Percentiles rank a stretch among this genome's conserved stretches.
These are phyloP conservation scores for Nemania sp. DNA, from an alignment of 2,329 filamentous ascomycete species.

Conservation along the genomic window DNA sequence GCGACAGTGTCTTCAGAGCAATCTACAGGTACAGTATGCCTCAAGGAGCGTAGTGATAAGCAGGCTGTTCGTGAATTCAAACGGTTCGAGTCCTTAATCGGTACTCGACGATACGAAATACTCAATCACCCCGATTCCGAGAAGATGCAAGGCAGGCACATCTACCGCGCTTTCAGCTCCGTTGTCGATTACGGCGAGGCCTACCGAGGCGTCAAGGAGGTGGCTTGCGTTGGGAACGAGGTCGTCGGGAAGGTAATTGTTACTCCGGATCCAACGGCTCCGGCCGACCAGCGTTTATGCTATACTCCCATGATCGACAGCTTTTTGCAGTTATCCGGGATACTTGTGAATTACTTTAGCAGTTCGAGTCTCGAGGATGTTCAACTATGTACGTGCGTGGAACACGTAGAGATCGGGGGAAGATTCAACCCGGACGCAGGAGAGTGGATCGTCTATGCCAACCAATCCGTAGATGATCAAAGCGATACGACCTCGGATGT, in stretches of 20 bases:
- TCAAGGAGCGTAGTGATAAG: conserved; percentile 23
- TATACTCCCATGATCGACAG: conserved; percentile 28
- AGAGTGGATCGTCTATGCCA: conserved; percentile 25
- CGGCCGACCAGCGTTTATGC: conserved; percentile 23
- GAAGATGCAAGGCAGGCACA: conserved; percentile 39
- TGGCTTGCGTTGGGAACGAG: conserved; percentile 29
- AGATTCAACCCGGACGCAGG: conserved; percentile 26
- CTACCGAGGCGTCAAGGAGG: conserved; percentile 34
- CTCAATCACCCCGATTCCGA: conserved; percentile 33
- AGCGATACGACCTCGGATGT: conserved; percentile 15
- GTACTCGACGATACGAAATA: conserved; percentile 30
- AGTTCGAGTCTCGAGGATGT: conserved; percentile 30
- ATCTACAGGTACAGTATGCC: conserved; percentile 16
- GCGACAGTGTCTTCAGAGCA: conserved; percentile 10
- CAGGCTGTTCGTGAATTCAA: conserved; percentile 32
- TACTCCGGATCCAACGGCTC: not conserved
- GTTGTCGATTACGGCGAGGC: conserved; percentile 36
- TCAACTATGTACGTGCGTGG: conserved; percentile 30
- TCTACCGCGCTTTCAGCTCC: conserved; percentile 39
- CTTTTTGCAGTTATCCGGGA: conserved; percentile 30
- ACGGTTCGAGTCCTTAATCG: conserved; percentile 39
- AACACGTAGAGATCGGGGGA: conserved; percentile 32
- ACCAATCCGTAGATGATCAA: conserved; percentile 22
- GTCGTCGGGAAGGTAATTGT: conserved; percentile 29
- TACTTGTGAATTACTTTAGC: conserved; percentile 29